Conservation (phyloP, 2,329 filamentous ascomycete species). For the Scleromitrula shiraiana region DNA sequence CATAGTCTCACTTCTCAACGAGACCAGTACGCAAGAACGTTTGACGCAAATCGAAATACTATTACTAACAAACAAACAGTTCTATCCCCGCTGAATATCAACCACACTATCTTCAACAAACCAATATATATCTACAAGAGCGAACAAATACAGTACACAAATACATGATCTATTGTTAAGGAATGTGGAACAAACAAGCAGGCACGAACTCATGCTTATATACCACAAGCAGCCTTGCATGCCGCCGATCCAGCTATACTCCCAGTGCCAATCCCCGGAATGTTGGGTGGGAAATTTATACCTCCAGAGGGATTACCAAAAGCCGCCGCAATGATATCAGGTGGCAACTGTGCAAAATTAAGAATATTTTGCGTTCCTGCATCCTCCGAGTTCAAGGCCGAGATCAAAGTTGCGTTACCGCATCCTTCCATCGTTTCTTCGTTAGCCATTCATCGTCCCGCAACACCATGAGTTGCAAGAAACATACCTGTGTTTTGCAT, state of each 20-base stretch:
- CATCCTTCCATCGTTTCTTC: constrained; percentile 31
- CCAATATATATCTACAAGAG: too few species aligned
- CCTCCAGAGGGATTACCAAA: constrained; percentile 31
- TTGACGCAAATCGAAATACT: too few species aligned
- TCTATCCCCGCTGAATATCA: too few species aligned
- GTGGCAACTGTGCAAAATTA: constrained; percentile 36
- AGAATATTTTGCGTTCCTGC: constrained; percentile 41
- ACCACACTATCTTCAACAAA: too few species aligned
- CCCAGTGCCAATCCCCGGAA: constrained; percentile 36
- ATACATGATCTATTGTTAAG: too few species aligned
- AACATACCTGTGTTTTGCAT: constrained; percentile 41
- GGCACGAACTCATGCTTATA: neutral
- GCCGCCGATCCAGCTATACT: constrained; percentile 33
- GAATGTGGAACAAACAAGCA: too few species aligned
- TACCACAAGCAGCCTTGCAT: constrained; percentile 28
- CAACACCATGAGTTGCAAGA: neutral
- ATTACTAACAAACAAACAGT: too few species aligned
- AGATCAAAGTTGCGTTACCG: constrained; percentile 40
- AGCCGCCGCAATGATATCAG: constrained; percentile 36
- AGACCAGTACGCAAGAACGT: too few species aligned
- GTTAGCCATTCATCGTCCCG: neutral
- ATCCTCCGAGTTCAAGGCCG: constrained; percentile 41
- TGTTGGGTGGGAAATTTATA: constrained; percentile 10
- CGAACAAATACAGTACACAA: too few species aligned
- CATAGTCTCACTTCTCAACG: too few species aligned